Percentiles rank a stretch among this genome's conserved stretches.
These are phyloP conservation scores for Pythium periplocum DNA, from an alignment of 352 stramenopile genomes.

Conservation along the genomic window DNA sequence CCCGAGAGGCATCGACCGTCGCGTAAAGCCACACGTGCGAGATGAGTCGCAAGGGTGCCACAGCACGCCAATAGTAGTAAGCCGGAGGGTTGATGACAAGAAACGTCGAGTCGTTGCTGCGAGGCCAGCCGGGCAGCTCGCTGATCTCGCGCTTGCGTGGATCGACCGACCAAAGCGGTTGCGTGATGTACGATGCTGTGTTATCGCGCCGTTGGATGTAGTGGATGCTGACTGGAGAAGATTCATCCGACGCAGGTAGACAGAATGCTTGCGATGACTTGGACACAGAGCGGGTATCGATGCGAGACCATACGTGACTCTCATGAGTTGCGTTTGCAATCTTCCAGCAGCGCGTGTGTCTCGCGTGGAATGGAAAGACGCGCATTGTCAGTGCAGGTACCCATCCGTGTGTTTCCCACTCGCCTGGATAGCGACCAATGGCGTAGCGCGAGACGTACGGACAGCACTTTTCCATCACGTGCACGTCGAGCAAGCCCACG, in stretches of 20 bases:
- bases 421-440: constrained; percentile 9
- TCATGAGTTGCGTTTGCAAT: constrained; percentile 1
- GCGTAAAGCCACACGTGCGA: constrained; percentile 3
- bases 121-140: constrained; percentile 5
- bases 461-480: constrained; percentile 20
- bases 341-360: constrained; percentile 7
- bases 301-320: too few species aligned
- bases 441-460: constrained; percentile 9
- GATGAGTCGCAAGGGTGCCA: constrained; percentile 7
- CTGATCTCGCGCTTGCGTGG: too few species aligned
- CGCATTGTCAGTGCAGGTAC: constrained; percentile 10
- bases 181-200: constrained; percentile 9
- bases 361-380: constrained; percentile 1
- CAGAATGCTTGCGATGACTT: constrained; percentile 2
- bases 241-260: constrained; percentile 1
- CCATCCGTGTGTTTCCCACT: constrained; percentile 7
- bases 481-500: not conserved
- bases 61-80: constrained; percentile 11
- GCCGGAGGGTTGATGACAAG: constrained; percentile 2
- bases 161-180: not conserved
- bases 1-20: not conserved
- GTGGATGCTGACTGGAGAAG: constrained; percentile 1
- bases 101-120: not conserved
- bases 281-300: not conserved
- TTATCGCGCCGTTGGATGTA: constrained; percentile 6